Evolutionary conservation across 768 basidiomycete genomes (phyloP).

Genomic region (Hypholoma fasciculare): DNA sequence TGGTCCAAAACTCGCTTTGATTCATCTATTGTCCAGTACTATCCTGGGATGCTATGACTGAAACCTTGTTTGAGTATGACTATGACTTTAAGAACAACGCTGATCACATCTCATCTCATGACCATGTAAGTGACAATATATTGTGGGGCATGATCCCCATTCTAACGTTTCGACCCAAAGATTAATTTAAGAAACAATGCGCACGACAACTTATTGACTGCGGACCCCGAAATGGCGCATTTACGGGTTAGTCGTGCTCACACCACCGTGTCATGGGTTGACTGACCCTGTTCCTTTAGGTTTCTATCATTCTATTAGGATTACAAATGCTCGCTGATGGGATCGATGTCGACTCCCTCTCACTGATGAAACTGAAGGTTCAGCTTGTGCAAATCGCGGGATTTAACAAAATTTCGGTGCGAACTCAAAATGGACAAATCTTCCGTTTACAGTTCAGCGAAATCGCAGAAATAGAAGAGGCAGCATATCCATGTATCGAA

Average conservation of each 20-base stretch:
- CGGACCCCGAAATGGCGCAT: constrained; percentile 47
- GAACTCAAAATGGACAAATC: constrained; percentile 45
- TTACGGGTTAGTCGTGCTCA: constrained; percentile 40
- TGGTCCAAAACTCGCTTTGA: neutral
- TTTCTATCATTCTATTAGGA: constrained; percentile 55
- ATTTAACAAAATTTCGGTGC: constrained; percentile 50
- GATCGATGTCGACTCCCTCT: constrained; percentile 47
- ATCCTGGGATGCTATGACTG: constrained; percentile 63
- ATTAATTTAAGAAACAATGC: neutral
- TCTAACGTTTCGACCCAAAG: neutral
- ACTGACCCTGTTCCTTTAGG: constrained; percentile 32
- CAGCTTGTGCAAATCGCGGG: constrained; percentile 51
- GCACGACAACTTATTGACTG: constrained; percentile 6
- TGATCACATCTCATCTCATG: constrained; percentile 38
- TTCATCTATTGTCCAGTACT: constrained; percentile 43
- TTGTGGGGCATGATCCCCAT: neutral
- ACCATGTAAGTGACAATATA: constrained; percentile 33
- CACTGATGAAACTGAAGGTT: constrained; percentile 63
- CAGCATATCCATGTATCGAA: constrained; percentile 55
- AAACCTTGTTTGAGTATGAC: constrained; percentile 57
- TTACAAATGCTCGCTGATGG: constrained; percentile 71
- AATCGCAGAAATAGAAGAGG: constrained; percentile 38
- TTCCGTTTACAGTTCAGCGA: constrained; percentile 58
- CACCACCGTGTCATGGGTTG: neutral
- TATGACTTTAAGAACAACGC: constrained; percentile 34